Percentiles rank a stretch among this genome's conserved stretches.
These are phyloP conservation scores for Pleurotus ostreatus DNA, from an alignment of 768 basidiomycete genomes.

Conservation along the genomic window DNA sequence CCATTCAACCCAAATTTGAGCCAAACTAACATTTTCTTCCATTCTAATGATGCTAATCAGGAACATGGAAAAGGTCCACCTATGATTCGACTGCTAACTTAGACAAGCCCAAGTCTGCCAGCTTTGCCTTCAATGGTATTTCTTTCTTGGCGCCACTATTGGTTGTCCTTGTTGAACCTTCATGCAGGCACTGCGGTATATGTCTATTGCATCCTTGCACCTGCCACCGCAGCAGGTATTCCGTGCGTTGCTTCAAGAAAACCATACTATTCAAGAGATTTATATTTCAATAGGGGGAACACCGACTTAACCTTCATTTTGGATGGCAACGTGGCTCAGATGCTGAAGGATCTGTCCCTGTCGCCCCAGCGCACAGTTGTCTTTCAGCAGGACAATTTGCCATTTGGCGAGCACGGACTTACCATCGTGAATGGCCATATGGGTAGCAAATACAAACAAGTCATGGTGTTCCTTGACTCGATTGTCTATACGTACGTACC, in stretches of 20 bases:
- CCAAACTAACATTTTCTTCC: not conserved
- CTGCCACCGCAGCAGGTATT: not conserved
- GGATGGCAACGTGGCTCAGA: not conserved
- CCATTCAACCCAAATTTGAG: not conserved
- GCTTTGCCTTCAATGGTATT: not conserved
- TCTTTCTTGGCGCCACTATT: not conserved
- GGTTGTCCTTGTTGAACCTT: not conserved
- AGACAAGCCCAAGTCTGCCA: not conserved
- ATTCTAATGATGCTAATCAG: not conserved
- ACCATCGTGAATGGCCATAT: not conserved
- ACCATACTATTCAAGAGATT: no score
- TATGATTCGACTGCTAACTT: not conserved
- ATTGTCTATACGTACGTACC: slow-evolving; percentile 4
- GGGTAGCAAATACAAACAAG: not conserved
- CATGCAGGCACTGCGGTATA: not conserved
- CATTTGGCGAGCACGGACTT: no score
- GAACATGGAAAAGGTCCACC: not conserved
- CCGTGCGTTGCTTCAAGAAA: not conserved
- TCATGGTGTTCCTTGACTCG: slow-evolving; percentile 1
- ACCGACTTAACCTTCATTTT: not conserved
- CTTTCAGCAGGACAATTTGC: not conserved
- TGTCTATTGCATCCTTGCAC: not conserved
- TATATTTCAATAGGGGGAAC: not conserved
- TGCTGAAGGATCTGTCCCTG: no score
- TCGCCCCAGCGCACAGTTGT: not conserved